Base-by-base conservation (phyloP, 73 alveolate genomes). In the Tetrahymena elliotti region DNA sequence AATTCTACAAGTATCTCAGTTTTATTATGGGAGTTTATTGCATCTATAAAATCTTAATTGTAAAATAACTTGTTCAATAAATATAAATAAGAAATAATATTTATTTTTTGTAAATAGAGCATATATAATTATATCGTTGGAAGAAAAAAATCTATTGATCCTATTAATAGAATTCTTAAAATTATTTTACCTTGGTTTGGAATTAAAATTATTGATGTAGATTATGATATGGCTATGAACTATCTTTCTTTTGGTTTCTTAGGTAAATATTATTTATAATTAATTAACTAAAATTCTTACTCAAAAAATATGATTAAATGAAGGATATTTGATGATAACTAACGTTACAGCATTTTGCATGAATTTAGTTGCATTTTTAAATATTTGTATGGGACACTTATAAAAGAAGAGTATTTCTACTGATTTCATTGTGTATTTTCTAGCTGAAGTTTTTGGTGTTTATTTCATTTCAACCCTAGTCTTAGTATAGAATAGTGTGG, bases 101-200 rank as follows among this genome's bases (percentile, higher is more conserved):
- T 31, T 68, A 6, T 68, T 18, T 1, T 6, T 24, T 7, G 15
- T 7, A 18, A 68, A 68, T 5, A 68, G 96, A 94, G 96, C 33
- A 94, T 92, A 10, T 52, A 84, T 27, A 94, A 94, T 88, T 41
- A 68, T 1, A 84, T 84, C 0, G 93, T 88, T 84, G 96, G 96
- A n/a, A 94, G 96, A 33, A 84, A 94, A 27, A 94, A 94, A 92
- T 94, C 96, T 35, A 94, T 94, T 13, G 96, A 94, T 88, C 96
- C 96, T 24, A 94, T 94, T 12, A 94, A 93, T 94, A 84, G 96
- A n/a, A 88, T 94, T 16, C 37, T 94, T 33, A 94, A 94, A 52
- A 94, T 94, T 13, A 94, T 94, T 6, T 53, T 94, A 22, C 96
- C 96, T 16, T 94, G 93, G 82, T 94, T 94, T 94, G 96, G 96